A percentile compares a stretch with the other conserved stretches of the same genome.
Conservation (phyloP, 768 basidiomycete species). For the Rickenella mellea region DNA sequence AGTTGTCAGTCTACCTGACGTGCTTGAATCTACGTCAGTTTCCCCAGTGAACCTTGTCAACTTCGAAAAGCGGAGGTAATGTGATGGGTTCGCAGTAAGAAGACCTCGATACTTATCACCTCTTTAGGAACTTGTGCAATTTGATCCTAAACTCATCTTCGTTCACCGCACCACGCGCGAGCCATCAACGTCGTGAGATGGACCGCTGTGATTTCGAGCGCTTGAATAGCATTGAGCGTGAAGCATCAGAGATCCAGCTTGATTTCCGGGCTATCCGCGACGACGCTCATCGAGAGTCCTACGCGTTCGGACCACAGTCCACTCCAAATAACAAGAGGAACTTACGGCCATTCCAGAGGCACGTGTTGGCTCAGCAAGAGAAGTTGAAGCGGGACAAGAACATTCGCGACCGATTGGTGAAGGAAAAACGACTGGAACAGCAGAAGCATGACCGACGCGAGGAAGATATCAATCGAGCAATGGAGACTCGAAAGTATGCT, state of each 20-base stretch:
- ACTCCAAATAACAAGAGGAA: constrained; percentile 37
- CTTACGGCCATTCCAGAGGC: constrained; percentile 55
- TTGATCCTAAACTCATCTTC: constrained; percentile 47
- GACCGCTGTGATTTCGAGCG: constrained; percentile 67
- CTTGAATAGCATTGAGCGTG: constrained; percentile 66
- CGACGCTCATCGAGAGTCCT: constrained; percentile 60
- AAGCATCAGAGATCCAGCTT: constrained; percentile 50
- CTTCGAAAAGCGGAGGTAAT: constrained; percentile 74
- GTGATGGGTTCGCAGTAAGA: background rate
- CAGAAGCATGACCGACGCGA: constrained; percentile 63
- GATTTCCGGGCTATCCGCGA: constrained; percentile 69
- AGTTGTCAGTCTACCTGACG: constrained; percentile 65
- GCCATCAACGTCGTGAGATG: constrained; percentile 41
- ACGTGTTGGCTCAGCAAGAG: constrained; percentile 61
- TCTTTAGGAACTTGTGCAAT: constrained; percentile 52
- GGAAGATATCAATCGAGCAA: constrained; percentile 65
- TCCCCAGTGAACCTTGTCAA: constrained; percentile 59
- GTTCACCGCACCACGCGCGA: constrained; percentile 31
- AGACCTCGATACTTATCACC: background rate
- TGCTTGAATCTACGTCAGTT: constrained; percentile 43
- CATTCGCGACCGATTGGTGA: constrained; percentile 57
- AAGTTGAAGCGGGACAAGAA: constrained; percentile 73
- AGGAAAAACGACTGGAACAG: constrained; percentile 73
- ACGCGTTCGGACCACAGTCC: constrained; percentile 29
- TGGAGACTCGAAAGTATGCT: constrained; percentile 45